These are phyloP conservation scores for Tripidium arundinaceum DNA, from an alignment of 202 grass and related monocot species.

Conservation along the genomic window DNA sequence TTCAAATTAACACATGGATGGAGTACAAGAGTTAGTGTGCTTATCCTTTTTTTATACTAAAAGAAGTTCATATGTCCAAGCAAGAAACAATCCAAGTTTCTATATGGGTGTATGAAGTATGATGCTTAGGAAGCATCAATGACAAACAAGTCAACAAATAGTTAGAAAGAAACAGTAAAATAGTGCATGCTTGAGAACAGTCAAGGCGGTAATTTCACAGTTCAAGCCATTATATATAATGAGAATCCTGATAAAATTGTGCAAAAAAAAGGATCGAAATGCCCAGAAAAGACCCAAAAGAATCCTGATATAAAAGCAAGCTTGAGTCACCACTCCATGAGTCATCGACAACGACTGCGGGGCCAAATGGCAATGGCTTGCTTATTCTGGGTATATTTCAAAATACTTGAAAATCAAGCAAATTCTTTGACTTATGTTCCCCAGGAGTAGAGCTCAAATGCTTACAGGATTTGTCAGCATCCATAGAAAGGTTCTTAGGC, in stretches of 20 bases:
- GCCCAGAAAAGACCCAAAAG: no score
- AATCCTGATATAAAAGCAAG: background rate
- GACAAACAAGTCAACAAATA: constrained; percentile 14
- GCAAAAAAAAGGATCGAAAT: no score
- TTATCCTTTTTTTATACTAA: constrained; percentile 19
- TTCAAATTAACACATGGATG: background rate
- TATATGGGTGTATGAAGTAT: background rate
- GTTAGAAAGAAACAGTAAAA: constrained; percentile 21
- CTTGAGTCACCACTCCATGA: background rate
- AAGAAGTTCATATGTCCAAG: constrained; percentile 5
- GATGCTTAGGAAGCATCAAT: background rate
- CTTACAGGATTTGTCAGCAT: constrained; percentile 1
- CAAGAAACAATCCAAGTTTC: background rate
- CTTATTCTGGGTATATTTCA: background rate
- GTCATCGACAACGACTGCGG: constrained; percentile 14
- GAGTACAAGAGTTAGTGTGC: background rate
- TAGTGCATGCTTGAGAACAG: constrained; percentile 18
- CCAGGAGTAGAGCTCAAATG: background rate
- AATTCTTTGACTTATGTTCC: constrained; percentile 22
- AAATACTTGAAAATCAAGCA: constrained; percentile 26
- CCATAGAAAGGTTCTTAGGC: no score
- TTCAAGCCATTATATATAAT: constrained; percentile 16
- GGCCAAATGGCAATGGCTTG: background rate
- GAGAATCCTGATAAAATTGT: no score
- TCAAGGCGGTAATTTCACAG: constrained; percentile 25